These are phyloP conservation scores for Chlorella variabilis DNA, from an alignment of 163 green algal genomes.

Conservation along the genomic window DNA sequence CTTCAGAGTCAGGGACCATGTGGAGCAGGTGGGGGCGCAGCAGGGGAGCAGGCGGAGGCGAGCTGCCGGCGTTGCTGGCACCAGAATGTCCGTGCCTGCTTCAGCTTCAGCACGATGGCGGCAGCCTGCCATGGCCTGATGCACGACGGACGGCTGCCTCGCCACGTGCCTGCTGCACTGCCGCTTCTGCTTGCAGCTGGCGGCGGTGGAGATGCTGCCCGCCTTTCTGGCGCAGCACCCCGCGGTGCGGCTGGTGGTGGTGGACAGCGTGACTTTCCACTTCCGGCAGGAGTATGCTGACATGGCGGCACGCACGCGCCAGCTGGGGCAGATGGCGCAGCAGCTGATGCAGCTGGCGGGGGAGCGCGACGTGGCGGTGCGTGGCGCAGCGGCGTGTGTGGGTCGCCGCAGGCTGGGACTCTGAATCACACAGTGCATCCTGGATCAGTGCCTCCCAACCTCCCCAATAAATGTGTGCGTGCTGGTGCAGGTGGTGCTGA, in stretches of 20 bases:
- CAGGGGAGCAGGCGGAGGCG: too few relatives aligned
- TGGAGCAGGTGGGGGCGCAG: slow-evolving; percentile 64
- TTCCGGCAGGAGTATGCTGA: slow-evolving; percentile 86
- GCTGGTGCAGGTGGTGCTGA: slow-evolving; percentile 79
- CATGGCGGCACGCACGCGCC: slow-evolving; percentile 72
- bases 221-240: slow-evolving; percentile 62
- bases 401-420: too few relatives aligned
- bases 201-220: slow-evolving; percentile 64
- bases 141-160: too few relatives aligned
- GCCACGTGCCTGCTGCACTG: too few relatives aligned
- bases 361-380: slow-evolving; percentile 72
- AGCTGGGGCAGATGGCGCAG: slow-evolving; percentile 83
- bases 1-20: slow-evolving; percentile 76
- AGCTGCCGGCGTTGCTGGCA: too few relatives aligned
- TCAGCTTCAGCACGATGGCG: too few relatives aligned
- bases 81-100: too few relatives aligned
- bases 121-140: too few relatives aligned
- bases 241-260: slow-evolving; percentile 68
- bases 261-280: slow-evolving; percentile 94
- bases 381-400: too few relatives aligned
- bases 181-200: slow-evolving; percentile 49
- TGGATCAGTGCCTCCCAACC: too few relatives aligned
- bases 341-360: slow-evolving; percentile 77
- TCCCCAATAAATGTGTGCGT: too few relatives aligned
- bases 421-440: too few relatives aligned